Conservation (phyloP, 2,329 filamentous ascomycete species). For the Westerdykella ornata region DNA sequence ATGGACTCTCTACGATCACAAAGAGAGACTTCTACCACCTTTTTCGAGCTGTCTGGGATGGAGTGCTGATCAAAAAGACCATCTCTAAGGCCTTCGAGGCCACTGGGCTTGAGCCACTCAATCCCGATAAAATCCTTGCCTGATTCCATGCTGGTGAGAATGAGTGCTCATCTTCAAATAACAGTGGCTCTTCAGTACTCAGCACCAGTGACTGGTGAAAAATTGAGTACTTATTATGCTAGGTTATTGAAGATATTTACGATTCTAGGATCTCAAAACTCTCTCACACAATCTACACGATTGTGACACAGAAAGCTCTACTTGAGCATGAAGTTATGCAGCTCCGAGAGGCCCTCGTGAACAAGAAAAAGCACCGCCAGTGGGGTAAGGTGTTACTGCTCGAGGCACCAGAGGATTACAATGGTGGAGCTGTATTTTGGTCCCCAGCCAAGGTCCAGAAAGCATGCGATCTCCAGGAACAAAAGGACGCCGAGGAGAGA, state of each 20-base stretch:
- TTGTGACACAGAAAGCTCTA: not conserved
- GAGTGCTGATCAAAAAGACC: not conserved
- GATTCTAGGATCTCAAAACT: not conserved
- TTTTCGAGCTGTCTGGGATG: conserved; percentile 3
- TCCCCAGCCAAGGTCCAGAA: too few species aligned
- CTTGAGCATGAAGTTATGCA: not conserved
- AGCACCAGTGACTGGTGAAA: conserved; percentile 1
- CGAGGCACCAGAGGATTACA: conserved; percentile 5
- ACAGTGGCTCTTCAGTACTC: not conserved
- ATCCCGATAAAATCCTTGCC: conserved; percentile 3
- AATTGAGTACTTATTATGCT: conserved; percentile 2
- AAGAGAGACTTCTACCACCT: not conserved
- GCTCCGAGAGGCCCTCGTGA: not conserved
- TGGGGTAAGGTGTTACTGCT: conserved; percentile 3
- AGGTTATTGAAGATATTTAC: too few species aligned
- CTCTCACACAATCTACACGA: not conserved
- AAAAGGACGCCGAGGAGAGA: not conserved
- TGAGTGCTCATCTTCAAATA: not conserved
- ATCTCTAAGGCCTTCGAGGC: conserved; percentile 3
- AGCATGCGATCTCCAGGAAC: not conserved
- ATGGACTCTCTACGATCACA: not conserved
- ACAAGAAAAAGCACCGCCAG: conserved; percentile 7
- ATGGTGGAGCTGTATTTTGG: conserved; percentile 9
- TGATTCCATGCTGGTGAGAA: not conserved
- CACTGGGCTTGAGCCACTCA: conserved; percentile 1